Conservation (phyloP, 345 rosid genomes). For the Acer yangbiense region DNA sequence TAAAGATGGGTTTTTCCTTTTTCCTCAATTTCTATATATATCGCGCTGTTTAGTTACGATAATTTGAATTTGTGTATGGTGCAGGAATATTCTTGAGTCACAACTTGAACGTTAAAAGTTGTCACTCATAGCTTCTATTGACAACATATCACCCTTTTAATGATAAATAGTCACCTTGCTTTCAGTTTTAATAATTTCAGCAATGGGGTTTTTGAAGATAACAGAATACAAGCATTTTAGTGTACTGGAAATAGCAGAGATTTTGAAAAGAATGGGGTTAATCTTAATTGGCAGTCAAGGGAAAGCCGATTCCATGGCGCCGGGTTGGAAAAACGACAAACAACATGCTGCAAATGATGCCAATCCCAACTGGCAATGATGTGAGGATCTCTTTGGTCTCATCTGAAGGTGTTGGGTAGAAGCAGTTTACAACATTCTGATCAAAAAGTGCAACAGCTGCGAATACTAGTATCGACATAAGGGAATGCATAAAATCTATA, state of each 20-base stretch:
- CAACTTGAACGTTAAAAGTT: not conserved
- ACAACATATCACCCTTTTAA: not conserved
- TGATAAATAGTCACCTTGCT: not conserved
- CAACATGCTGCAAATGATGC: slow-evolving; percentile 73
- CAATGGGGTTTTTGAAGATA: not conserved
- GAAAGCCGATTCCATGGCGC: slow-evolving; percentile 94
- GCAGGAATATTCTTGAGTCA: not conserved
- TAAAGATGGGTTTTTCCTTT: too few species aligned
- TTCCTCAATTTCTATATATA: not conserved
- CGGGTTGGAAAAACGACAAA: slow-evolving; percentile 78
- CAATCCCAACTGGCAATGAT: slow-evolving; percentile 80
- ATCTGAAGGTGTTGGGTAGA: slow-evolving; percentile 72
- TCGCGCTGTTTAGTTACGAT: not conserved
- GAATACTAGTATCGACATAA: slow-evolving; percentile 79
- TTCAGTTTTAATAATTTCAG: not conserved
- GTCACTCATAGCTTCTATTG: not conserved
- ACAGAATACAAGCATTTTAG: not conserved
- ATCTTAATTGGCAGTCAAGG: slow-evolving; percentile 46
- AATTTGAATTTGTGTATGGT: not conserved
- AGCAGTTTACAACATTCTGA: slow-evolving; percentile 67
- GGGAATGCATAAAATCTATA: slow-evolving; percentile 77
- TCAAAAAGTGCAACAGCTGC: slow-evolving; percentile 77
- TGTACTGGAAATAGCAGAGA: not conserved
- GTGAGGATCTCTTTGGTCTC: slow-evolving; percentile 70
- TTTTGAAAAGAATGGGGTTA: not conserved